Percentiles rank a stretch among this genome's conserved stretches.
phyloP scores from a whole-genome alignment of 2,329 filamentous ascomycete genomes.

The Leptographium lundbergii region DNA sequence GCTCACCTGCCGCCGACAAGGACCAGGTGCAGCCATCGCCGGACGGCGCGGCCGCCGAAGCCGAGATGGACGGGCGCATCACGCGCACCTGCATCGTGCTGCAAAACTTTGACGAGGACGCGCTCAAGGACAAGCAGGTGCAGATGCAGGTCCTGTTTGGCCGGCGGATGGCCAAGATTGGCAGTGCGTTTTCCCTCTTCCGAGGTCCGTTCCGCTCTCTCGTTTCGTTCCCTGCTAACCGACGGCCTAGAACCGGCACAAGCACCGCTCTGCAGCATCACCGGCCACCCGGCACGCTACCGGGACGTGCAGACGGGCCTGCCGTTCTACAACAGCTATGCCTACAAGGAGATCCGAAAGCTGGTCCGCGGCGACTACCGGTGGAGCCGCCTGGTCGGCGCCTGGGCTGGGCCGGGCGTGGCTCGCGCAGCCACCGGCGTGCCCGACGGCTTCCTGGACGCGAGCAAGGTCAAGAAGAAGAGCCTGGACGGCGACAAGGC shows the following conservation, averaged over 20 bases:
- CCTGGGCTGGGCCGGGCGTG: slow-evolving; percentile 59
- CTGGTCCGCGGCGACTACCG: slow-evolving; percentile 61
- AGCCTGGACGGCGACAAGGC: not conserved
- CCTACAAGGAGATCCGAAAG: slow-evolving; percentile 71
- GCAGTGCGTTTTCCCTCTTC: slow-evolving; percentile 24
- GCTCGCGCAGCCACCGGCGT: slow-evolving; percentile 60
- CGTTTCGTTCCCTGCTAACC: not conserved
- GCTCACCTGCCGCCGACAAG: not conserved
- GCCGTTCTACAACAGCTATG: slow-evolving; percentile 64
- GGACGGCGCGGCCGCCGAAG: slow-evolving; percentile 1
- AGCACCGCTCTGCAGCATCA: slow-evolving; percentile 62
- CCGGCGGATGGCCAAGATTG: slow-evolving; percentile 43
- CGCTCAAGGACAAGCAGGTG: slow-evolving; percentile 41
- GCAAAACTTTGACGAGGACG: slow-evolving; percentile 45
- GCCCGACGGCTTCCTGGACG: slow-evolving; percentile 55
- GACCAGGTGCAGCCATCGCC: not conserved
- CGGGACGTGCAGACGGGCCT: slow-evolving; percentile 75
- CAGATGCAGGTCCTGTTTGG: slow-evolving; percentile 48
- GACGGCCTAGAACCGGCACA: slow-evolving; percentile 33
- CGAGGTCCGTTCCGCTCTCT: not conserved
- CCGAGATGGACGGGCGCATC: slow-evolving; percentile 34
- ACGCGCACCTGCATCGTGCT: slow-evolving; percentile 46
- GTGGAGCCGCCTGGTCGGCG: slow-evolving; percentile 72
- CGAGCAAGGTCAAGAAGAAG: slow-evolving; percentile 11
- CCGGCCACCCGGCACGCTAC: slow-evolving; percentile 67